Evolutionary conservation across 2,329 filamentous ascomycete genomes (phyloP), one percentile per base, ranked within the genome.

Genomic region (Aureobasidium sp.): DNA sequence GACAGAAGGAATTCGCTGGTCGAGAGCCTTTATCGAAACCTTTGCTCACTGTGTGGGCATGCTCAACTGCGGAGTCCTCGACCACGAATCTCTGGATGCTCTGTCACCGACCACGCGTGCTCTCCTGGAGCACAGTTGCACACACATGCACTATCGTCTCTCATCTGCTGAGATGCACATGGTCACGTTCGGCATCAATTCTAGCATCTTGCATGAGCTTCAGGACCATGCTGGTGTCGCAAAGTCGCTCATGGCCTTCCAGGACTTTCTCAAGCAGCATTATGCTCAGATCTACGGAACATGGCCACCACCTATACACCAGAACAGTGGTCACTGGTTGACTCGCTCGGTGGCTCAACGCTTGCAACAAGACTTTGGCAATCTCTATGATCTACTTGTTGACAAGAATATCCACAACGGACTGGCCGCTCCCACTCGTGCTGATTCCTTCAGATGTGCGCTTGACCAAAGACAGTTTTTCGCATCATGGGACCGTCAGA

Each of bases 321-420:
- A 44, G 15, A 47, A 37, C 8, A 67, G 52, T 66, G 65, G 44
- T 37, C 67, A 58, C 41, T 89, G 86, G 86, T 76, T 89, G 14
- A 86, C 82, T 5, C 78, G 87, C 44, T 80, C 78, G 3, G 70
- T 88, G 20, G 80, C 80, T 0, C 78, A 80, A 51, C 77, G 76
- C 2, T 70, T 90, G n/a, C 84, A 87, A 66, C 77, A 76, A 36
- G 87, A 89, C 66, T 89, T 90, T 67, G 84, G 84, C 2, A 82
- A 84, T 0, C 74, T 90, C 1, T 90, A 90, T 67, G 86, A 89
- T 68, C 88, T 87, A 65, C 75, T 89, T 1, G 86, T 90, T 17
- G 83, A 89, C 70, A 41, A 6, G 8, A 15, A 42, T 34, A 25
- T 42, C 14, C 9, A 27, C 27, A 37, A 3, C 27, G 29, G 47